Conservation (phyloP, 768 basidiomycete genomes). For the Phaeotremella fagi region DNA sequence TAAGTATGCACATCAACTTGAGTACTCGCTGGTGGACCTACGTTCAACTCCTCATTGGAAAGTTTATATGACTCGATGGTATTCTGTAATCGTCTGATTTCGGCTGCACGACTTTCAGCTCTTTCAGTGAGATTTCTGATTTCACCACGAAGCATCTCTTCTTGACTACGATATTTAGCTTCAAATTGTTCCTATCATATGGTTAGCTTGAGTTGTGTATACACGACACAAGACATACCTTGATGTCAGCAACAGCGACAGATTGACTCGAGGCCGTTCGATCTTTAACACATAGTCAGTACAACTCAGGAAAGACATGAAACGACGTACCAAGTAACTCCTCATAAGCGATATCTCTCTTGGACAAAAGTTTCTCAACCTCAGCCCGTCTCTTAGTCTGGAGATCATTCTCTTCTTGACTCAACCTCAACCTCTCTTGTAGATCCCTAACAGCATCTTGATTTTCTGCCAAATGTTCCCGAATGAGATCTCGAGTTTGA, state of each 20-base stretch:
- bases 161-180: conserved; percentile 84
- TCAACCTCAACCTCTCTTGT: conserved; percentile 78
- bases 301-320: background rate
- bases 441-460: conserved; percentile 81
- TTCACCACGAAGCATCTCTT: conserved; percentile 81
- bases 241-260: conserved; percentile 83
- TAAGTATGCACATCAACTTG: background rate
- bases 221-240: conserved; percentile 55
- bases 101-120: conserved; percentile 73
- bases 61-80: conserved; percentile 89
- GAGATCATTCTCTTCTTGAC: conserved; percentile 89
- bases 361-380: conserved; percentile 69
- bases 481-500: conserved; percentile 54
- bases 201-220: conserved; percentile 10
- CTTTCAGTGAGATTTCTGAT: conserved; percentile 82
- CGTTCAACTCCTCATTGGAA: conserved; percentile 97
- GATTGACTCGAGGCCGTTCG: conserved; percentile 42
- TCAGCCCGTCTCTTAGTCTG: conserved; percentile 76
- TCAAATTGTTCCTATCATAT: conserved; percentile 81
- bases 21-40: conserved; percentile 47
- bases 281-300: conserved; percentile 9
- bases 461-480: conserved; percentile 82
- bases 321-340: conserved; percentile 78
- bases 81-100: conserved; percentile 75
- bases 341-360: conserved; percentile 90